Conservation (phyloP, 2,329 filamentous ascomycete genomes). For the Pyrenophora tritici-repentis region DNA sequence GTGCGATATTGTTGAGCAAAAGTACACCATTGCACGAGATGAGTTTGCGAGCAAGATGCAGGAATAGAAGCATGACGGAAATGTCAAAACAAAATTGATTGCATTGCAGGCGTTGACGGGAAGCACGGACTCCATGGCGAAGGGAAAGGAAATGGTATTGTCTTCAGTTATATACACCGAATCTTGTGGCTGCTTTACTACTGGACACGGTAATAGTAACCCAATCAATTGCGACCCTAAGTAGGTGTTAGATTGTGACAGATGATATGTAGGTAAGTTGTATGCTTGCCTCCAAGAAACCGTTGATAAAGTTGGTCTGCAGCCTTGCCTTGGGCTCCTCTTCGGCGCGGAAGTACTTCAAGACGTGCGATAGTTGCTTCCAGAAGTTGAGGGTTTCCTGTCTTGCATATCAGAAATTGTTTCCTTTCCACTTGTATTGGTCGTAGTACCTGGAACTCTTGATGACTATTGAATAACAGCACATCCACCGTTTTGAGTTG, state of each 20-base stretch:
- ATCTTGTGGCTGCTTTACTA: conserved; percentile 21
- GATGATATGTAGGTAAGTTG: no score
- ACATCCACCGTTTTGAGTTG: conserved; percentile 89
- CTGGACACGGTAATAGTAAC: conserved; percentile 5
- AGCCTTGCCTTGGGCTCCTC: conserved; percentile 75
- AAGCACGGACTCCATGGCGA: conserved; percentile 28
- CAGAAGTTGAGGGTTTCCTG: conserved; percentile 99
- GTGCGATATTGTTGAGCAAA: conserved; percentile 91
- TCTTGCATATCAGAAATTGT: conserved; percentile 4
- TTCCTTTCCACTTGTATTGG: background rate
- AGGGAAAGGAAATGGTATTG: conserved; percentile 45
- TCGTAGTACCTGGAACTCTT: conserved; percentile 82
- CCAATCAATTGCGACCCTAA: conserved; percentile 47
- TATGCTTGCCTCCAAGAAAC: conserved; percentile 86
- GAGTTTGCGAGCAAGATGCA: conserved; percentile 57
- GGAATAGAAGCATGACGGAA: conserved; percentile 15
- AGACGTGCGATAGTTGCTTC: conserved; percentile 94
- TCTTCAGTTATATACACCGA: conserved; percentile 42
- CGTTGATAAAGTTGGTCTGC: conserved; percentile 88
- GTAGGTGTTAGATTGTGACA: conserved; percentile 10
- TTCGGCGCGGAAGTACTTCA: conserved; percentile 95
- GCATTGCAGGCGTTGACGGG: conserved; percentile 43
- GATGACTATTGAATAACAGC: conserved; percentile 85
- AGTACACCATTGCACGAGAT: conserved; percentile 74
- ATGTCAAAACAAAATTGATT: conserved; percentile 5